Base-by-base conservation (phyloP, 2,329 filamentous ascomycete genomes). In the Basipetospora chlamydospora region DNA sequence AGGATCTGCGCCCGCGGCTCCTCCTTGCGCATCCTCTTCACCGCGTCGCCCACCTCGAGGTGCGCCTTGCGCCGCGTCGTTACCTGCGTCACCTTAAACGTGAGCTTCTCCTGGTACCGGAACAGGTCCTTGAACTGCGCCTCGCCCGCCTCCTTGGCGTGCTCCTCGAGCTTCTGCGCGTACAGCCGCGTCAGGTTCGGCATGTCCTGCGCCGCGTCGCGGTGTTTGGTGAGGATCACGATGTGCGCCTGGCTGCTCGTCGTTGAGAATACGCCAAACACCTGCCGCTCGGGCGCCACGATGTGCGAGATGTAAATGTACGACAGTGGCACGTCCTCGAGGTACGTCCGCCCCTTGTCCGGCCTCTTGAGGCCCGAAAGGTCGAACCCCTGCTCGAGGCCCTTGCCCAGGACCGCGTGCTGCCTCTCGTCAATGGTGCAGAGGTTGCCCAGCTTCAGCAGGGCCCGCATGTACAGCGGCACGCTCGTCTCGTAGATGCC, bases 401-500 rank as follows among this genome's bases (percentile, higher is more conserved):
- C 90, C 49, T 81, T 88, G 34, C 90, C 90, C 7, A 98, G 71
- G 2, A 95, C 87, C 46, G 88, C 92, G 41, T 81, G 73, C 47
- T 95, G 87, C 38, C 67, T 77, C 49, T 94, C 82, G 49, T 99
- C 90, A 45, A 98, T 93, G 2, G 85, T 92, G 53, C 90, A 98
- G 21, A 82, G 65, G 49, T 84, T 95, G 28, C 90, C 92, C 1
- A 99, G 65, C 46, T 90, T 82, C 8, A 99, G 70, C 22, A 98
- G 72, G 4, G 88, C 90, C 28, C 88, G 74, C 33, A 93, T 72
- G 43, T 83, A 84, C 5, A 96, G 65, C 1, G 92, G 86, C 2
- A 99, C 69, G 45, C 94, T 81, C 49, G 80, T 88, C 60, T 98
- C 92, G 50, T 99, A 99, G 11, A 98, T 86, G 21, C 92, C 92